A percentile compares a stretch with the other conserved stretches of the same genome.
These are phyloP conservation scores for Alisma plantagoaquatica DNA, from an alignment of 106 monocot species.

Conservation along the genomic window DNA sequence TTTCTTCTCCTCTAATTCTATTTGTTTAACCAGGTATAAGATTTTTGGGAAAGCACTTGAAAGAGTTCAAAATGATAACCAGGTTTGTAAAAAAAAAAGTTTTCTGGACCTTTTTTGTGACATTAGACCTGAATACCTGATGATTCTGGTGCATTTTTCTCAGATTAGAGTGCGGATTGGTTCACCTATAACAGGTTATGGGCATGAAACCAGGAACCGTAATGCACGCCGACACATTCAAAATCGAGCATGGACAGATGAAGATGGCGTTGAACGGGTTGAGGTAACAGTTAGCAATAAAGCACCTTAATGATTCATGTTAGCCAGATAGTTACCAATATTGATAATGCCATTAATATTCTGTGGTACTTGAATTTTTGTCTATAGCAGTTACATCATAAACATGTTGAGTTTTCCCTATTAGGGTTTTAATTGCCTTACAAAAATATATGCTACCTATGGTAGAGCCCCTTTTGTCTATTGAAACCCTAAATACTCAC, in stretches of 20 bases:
- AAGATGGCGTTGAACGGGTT: slow-evolving; percentile 89
- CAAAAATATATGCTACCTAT: too few species aligned
- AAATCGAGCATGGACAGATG: slow-evolving; percentile 81
- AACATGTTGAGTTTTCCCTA: too few species aligned
- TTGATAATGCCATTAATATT: too few species aligned
- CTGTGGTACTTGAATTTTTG: too few species aligned
- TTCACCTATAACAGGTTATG: slow-evolving; percentile 93
- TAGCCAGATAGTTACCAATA: too few species aligned
- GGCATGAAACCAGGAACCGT: slow-evolving; percentile 92
- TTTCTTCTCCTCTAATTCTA: not conserved
- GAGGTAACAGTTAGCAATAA: slow-evolving; percentile 64
- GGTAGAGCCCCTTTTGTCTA: too few species aligned
- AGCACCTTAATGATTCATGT: too few species aligned
- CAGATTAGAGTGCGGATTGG: slow-evolving; percentile 95
- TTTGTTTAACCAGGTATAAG: slow-evolving; percentile 62
- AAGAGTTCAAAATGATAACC: slow-evolving; percentile 89
- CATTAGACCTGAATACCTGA: not conserved
- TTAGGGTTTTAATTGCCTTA: too few species aligned
- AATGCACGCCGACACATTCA: slow-evolving; percentile 89
- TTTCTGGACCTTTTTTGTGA: not conserved
- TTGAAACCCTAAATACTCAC: too few species aligned
- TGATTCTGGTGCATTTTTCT: not conserved
- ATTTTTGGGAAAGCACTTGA: slow-evolving; percentile 90
- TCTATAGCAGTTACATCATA: too few species aligned
- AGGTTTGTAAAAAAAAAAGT: slow-evolving; percentile 31